Percentiles rank a stretch among this genome's conserved stretches.
Evolutionary conservation across 176 grass and related monocot species (phyloP).

Genomic region (Avena eriantha): DNA sequence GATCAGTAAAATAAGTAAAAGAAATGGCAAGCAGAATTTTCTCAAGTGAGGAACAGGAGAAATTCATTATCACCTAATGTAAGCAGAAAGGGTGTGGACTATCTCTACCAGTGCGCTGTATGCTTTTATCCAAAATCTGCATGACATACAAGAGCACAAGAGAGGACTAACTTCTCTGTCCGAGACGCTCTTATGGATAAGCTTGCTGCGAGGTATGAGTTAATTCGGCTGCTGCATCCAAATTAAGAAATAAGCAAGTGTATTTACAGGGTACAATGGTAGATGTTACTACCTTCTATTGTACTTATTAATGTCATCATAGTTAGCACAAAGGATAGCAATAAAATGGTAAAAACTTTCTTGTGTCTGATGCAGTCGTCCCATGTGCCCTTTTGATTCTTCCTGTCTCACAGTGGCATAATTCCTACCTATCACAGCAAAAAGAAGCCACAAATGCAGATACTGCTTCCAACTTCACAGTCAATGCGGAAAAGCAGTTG

Average conservation of each 20-base stretch:
- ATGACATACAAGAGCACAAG: not conserved
- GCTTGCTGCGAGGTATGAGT: not conserved
- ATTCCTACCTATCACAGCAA: not conserved
- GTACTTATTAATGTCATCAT: not conserved
- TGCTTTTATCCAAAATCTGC: not conserved
- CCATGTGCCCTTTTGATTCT: not conserved
- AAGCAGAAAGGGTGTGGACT: slow-evolving; percentile 10
- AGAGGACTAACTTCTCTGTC: not conserved
- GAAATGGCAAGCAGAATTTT: not conserved
- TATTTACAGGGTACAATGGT: not conserved
- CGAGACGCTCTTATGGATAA: not conserved
- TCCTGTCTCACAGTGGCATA: not conserved
- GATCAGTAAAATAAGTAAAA: slow-evolving; percentile 8
- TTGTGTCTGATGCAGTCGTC: not conserved
- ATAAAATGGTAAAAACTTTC: not conserved
- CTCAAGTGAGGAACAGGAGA: slow-evolving; percentile 9
- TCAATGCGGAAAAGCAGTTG: not conserved
- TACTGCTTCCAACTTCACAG: not conserved
- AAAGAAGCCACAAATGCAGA: not conserved
- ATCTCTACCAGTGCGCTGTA: not conserved
- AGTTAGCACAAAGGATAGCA: not conserved
- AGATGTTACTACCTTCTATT: not conserved
- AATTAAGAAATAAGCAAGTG: not conserved
- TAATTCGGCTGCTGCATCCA: not conserved
- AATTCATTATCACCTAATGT: not conserved